phyloP scores from a whole-genome alignment of 805 yeast species.

The Metschnikowia baotianmanensis region DNA sequence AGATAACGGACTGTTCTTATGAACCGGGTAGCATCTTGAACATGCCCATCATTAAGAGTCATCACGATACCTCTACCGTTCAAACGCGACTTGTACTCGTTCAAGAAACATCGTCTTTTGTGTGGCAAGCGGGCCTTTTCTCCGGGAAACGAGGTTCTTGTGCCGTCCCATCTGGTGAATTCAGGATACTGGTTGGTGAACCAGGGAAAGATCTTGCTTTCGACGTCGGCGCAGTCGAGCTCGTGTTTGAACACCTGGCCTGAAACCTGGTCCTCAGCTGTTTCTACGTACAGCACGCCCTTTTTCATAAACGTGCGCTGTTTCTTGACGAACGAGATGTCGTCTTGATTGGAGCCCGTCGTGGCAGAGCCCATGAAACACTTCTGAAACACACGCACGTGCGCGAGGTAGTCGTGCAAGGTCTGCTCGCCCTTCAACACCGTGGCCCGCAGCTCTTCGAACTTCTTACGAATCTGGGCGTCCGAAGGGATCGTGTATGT shows the following conservation, averaged over 20 bases:
- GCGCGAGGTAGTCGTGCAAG: constrained; percentile 44
- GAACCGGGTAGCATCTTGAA: constrained; percentile 27
- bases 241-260: constrained; percentile 7
- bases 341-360: background rate
- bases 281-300: constrained; percentile 6
- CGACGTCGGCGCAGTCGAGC: constrained; percentile 10
- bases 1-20: constrained; percentile 29
- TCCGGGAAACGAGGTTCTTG: constrained; percentile 11
- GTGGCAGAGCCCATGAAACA: constrained; percentile 34
- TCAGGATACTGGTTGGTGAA: constrained; percentile 15
- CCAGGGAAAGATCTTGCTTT: constrained; percentile 18
- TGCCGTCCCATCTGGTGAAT: constrained; percentile 16
- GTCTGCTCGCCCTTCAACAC: constrained; percentile 32
- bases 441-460: constrained; percentile 23
- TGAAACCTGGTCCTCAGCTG: constrained; percentile 1
- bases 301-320: constrained; percentile 14
- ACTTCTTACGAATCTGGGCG: constrained; percentile 35
- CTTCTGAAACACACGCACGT: constrained; percentile 46
- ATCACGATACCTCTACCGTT: constrained; percentile 41
- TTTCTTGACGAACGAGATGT: constrained; percentile 10
- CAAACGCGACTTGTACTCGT: constrained; percentile 21
- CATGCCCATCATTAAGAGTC: constrained; percentile 31
- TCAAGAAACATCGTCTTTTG: constrained; percentile 23
- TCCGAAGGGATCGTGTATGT: constrained; percentile 22
- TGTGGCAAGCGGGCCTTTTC: background rate